Percentiles rank a stretch among this genome's conserved stretches.
Conservation (phyloP, 768 basidiomycete genomes). For the Lentinus tigrinus region DNA sequence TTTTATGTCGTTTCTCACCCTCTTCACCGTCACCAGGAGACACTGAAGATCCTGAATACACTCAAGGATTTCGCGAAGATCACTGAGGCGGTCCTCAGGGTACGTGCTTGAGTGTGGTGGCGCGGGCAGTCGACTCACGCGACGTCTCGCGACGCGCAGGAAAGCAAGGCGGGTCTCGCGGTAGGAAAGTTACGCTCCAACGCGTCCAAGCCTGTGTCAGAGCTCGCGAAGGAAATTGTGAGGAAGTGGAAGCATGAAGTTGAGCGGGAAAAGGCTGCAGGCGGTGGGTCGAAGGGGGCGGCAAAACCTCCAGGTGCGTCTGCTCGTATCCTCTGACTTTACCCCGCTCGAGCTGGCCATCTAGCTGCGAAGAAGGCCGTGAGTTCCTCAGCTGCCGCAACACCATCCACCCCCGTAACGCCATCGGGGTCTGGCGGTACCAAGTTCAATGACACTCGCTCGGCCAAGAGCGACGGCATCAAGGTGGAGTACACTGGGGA, state of each 20-base stretch:
- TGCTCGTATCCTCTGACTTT: not conserved
- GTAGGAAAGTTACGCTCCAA: constrained; percentile 87
- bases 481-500: constrained; percentile 59
- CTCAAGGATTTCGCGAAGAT: constrained; percentile 69
- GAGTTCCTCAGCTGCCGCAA: constrained; percentile 10
- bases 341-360: not conserved
- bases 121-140: not conserved
- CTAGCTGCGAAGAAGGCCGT: constrained; percentile 20
- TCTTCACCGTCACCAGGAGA: constrained; percentile 46
- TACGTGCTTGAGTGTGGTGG: constrained; percentile 41
- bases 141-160: constrained; percentile 45
- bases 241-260: constrained; percentile 91
- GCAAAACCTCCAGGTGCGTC: constrained; percentile 39
- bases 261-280: constrained; percentile 56
- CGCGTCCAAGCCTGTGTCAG: constrained; percentile 67
- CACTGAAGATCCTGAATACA: constrained; percentile 53
- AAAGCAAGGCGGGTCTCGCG: constrained; percentile 89
- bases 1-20: constrained; percentile 27
- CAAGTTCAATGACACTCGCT: constrained; percentile 45
- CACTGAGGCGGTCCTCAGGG: constrained; percentile 72
- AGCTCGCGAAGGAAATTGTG: constrained; percentile 87
- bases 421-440: constrained; percentile 20
- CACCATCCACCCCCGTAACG: constrained; percentile 27
- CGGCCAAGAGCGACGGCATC: constrained; percentile 70
- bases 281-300: constrained; percentile 20